Conservation (phyloP, 1,139 yeast species). For the Sugiyamaella paludigena region DNA sequence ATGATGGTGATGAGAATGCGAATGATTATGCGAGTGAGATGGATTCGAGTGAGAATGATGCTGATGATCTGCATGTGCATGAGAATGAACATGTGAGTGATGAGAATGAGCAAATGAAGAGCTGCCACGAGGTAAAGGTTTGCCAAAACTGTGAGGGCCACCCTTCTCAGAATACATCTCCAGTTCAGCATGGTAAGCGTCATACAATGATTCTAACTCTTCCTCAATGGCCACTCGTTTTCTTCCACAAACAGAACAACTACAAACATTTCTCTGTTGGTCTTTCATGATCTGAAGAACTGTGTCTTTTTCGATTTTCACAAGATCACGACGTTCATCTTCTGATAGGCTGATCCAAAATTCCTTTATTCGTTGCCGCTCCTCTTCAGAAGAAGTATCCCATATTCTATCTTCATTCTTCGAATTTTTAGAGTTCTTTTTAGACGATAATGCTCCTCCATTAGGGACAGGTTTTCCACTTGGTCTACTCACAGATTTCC, state of each 20-base stretch:
- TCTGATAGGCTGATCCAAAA: slow-evolving; percentile 72
- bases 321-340: slow-evolving; percentile 59
- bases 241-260: slow-evolving; percentile 79
- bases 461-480: slow-evolving; percentile 8
- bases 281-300: slow-evolving; percentile 63
- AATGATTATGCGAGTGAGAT: slow-evolving; percentile 15
- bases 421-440: not conserved
- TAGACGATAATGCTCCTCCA: too few species aligned
- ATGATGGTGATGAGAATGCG: slow-evolving; percentile 14
- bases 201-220: slow-evolving; percentile 74
- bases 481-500: not conserved
- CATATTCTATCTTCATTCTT: slow-evolving; percentile 46
- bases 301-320: slow-evolving; percentile 67
- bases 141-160: slow-evolving; percentile 11
- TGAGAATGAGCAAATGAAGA: not conserved
- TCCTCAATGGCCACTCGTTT: slow-evolving; percentile 71
- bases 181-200: slow-evolving; percentile 47
- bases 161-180: slow-evolving; percentile 32
- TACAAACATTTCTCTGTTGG: slow-evolving; percentile 57
- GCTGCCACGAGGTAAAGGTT: slow-evolving; percentile 1
- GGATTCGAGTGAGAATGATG: slow-evolving; percentile 17
- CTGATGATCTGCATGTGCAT: slow-evolving; percentile 13
- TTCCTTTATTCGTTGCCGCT: slow-evolving; percentile 54
- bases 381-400: slow-evolving; percentile 59
- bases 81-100: slow-evolving; percentile 5